Conservation (phyloP, 768 basidiomycete genomes). For the Tulasnella sp. region DNA sequence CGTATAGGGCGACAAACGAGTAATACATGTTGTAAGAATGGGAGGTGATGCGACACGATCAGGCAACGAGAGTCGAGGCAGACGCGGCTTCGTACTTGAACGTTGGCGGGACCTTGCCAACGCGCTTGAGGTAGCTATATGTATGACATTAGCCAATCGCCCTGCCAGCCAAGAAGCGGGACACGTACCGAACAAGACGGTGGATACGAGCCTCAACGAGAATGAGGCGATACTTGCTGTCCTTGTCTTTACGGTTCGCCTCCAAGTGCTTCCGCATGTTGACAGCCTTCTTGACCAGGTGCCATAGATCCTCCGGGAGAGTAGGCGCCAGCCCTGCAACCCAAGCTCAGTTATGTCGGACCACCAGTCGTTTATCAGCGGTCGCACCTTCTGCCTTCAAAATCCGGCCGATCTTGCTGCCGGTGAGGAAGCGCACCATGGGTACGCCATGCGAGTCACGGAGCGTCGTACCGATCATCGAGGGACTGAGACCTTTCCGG, state of each 20-base stretch:
- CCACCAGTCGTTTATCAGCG: slow-evolving; percentile 22
- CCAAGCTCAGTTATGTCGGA: background rate
- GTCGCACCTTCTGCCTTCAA: slow-evolving; percentile 82
- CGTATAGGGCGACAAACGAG: no score
- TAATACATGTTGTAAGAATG: no score
- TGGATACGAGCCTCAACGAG: slow-evolving; percentile 99
- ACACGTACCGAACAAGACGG: slow-evolving; percentile 59
- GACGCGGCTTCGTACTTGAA: slow-evolving; percentile 98
- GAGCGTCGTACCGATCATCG: slow-evolving; percentile 95
- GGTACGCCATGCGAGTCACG: slow-evolving; percentile 97
- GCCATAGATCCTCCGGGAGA: slow-evolving; percentile 99
- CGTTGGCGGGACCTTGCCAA: slow-evolving; percentile 88
- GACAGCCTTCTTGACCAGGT: slow-evolving; percentile 99
- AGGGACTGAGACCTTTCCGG: slow-evolving; percentile 93
- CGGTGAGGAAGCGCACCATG: slow-evolving; percentile 95
- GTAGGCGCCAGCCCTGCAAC: slow-evolving; percentile 78
- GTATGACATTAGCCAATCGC: background rate
- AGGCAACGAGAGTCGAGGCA: slow-evolving; percentile 66
- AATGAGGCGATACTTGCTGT: slow-evolving; percentile 93
- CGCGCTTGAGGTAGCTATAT: slow-evolving; percentile 67
- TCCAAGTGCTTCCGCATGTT: slow-evolving; percentile 98
- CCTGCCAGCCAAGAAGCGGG: background rate
- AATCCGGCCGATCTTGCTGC: slow-evolving; percentile 98
- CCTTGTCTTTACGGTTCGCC: slow-evolving; percentile 97
- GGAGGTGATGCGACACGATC: no score